Conservation (phyloP, 352 stramenopile species). For the Phytophthora pistaciae region DNA sequence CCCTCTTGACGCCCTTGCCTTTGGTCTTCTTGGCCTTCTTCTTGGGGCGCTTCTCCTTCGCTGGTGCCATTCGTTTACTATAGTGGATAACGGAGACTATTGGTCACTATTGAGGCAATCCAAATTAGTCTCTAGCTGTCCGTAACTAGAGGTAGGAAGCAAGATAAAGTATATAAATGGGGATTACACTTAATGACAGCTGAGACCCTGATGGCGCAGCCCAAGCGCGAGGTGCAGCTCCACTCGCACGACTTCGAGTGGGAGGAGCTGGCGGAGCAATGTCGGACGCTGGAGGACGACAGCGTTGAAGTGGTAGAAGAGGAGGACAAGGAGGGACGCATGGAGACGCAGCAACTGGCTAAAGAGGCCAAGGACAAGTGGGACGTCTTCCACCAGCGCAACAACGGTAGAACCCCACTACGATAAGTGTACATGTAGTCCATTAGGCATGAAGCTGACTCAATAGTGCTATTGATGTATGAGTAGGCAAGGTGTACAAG, state of each 20-base stretch:
- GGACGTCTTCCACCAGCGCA: constrained; percentile 81
- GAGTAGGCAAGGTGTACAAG: constrained; percentile 81
- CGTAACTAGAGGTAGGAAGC: not conserved
- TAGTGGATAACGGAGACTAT: constrained; percentile 3
- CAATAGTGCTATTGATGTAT: not conserved
- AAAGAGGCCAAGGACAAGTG: constrained; percentile 73
- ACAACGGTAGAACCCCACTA: constrained; percentile 57
- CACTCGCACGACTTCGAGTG: constrained; percentile 85
- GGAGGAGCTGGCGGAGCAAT: constrained; percentile 70
- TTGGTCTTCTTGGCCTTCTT: constrained; percentile 25
- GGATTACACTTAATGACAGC: not conserved
- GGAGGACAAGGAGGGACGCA: not conserved
- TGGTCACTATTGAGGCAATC: not conserved
- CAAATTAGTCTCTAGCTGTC: not conserved
- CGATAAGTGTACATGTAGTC: not conserved
- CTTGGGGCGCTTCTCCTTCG: constrained; percentile 8
- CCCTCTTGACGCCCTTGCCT: constrained; percentile 27
- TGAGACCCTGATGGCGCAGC: constrained; percentile 7
- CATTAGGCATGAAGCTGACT: constrained; percentile 2
- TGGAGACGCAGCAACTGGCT: constrained; percentile 45
- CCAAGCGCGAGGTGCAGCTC: constrained; percentile 54
- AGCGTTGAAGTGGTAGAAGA: constrained; percentile 9
- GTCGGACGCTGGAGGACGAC: constrained; percentile 27
- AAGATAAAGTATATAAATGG: not conserved
- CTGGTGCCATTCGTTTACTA: constrained; percentile 8